Evolutionary conservation across 2,329 filamentous ascomycete species (phyloP), one percentile per base, ranked within the genome.

Genomic region (Aspergillus pseudonomiae): DNA sequence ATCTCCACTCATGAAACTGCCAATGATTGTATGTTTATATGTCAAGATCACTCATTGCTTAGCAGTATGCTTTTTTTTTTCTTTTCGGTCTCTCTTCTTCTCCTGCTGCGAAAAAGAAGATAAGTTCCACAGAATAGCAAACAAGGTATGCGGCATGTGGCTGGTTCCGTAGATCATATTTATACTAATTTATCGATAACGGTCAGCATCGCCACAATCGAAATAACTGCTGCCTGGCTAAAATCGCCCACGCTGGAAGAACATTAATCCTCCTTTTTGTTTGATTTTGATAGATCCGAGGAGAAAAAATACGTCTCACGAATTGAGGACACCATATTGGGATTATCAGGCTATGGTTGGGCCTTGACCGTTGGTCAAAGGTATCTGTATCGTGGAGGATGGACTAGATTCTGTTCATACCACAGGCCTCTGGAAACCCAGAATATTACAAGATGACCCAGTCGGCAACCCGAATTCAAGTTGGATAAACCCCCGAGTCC

Each of bases 191-290:
- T 11, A 24, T 50, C 16, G 12, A 28, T 19, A 50, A 55, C 39
- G 14, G 28, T 46, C 58, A 36, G 36, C 55, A 59, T 67, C 41
- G 66, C 66, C 66, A 68, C 66, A 52, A 19, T 52, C 28, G 7
- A 14, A 52, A 52, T 52, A 28, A n/a, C 19, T 14, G 48, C 21
- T 52, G 48, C 48, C 48, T 52, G 48, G 26, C 28, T 32, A 32
- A 26, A 50, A 30, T 7, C 24, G 12, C 12, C 45, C 12, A 28
- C 24, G 28, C 21, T 0, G 21, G 12, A 48, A 26, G 45, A 48
- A 48, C 14, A 26, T 48, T 48, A 48, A 48, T 26, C 45, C 45
- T 48, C 14, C 45, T 9, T 16, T 24, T 26, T 48, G 11, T 26
- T 5, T 19, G 21, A 11, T 48, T 24, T 48, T 28, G 24, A 48